Base-by-base conservation (phyloP, 257 asterid genomes). In the Przewalskia tangutica region DNA sequence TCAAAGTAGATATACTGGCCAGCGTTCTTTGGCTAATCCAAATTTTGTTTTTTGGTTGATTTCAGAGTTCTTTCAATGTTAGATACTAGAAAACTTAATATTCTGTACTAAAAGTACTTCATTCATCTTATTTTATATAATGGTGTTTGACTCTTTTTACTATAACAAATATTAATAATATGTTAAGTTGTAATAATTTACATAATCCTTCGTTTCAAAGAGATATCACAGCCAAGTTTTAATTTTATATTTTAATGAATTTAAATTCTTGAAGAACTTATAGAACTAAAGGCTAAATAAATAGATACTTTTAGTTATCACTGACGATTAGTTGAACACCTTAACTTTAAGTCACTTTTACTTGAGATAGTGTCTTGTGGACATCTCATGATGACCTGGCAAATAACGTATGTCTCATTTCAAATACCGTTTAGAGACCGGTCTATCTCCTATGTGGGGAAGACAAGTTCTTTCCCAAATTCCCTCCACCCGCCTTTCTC, bases 1-100 rank as follows among this genome's bases (percentile, higher is more conserved):
- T 58, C 86, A 48, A 85, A 85, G 46, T 84, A 84, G 50, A 23
- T 42, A 3, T 36, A 63, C 44, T 27, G 18, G 1, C 44, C 44
- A 27, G 5, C 3, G 23, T 36, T 65, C 48, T 32, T 8, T 64
- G 20, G 18, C 18, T 34, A 7, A 34, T 1, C 50, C 1, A 13
- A 59, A 36, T 73, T 3, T 48, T 13, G 4, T 14, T 14, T 6
- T 17, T 23, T 7, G 13, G 70, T 32, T 32, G 1, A 32, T 63
- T 63, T 62, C 42, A 5, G 60, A 50, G 14, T 23, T 48, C 42
- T 20, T 73, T 73, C 34, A 20, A 73, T 73, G 79, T 73, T 73
- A 23, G 23, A 23, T 14, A 27, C 32, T 27, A 73, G 62, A 73
- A 5, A 73, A 73, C 79, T 50, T 20, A 23, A 46, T 73, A 4